Percentiles rank a stretch among this genome's conserved stretches.
phyloP scores from a whole-genome alignment of 2,329 filamentous ascomycete species.

The Zymoseptoria pseudotritici region DNA sequence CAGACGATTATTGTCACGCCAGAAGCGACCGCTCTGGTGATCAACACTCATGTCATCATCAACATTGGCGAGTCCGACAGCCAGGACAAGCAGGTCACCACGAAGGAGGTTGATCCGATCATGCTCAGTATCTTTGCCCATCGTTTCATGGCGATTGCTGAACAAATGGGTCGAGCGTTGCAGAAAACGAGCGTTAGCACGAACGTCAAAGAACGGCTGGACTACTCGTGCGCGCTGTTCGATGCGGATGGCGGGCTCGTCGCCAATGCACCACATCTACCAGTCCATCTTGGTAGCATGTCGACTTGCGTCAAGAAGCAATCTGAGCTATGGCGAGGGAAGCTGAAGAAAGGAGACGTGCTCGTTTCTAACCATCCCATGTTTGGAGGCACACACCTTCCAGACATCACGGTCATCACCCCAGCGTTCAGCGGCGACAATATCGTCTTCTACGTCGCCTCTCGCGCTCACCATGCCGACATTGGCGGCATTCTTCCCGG shows the following conservation, averaged over 20 bases:
- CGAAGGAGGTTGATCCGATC: constrained; percentile 62
- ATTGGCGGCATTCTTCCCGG: constrained; percentile 78
- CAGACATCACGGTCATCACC: constrained; percentile 74
- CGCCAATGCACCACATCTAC: constrained; percentile 70
- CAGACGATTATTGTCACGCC: constrained; percentile 91
- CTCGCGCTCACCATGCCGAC: constrained; percentile 73
- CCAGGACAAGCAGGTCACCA: constrained; percentile 42
- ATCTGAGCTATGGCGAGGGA: constrained; percentile 71
- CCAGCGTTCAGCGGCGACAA: constrained; percentile 68
- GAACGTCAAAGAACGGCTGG: constrained; percentile 74
- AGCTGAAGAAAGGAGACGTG: constrained; percentile 70
- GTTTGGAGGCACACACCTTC: constrained; percentile 75
- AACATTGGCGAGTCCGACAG: constrained; percentile 56
- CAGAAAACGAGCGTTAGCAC: constrained; percentile 75
- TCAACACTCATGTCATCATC: constrained; percentile 83
- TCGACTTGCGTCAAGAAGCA: constrained; percentile 75
- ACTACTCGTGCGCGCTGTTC: constrained; percentile 78
- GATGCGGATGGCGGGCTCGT: constrained; percentile 69
- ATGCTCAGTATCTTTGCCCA: constrained; percentile 73
- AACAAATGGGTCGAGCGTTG: constrained; percentile 72
- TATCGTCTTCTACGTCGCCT: constrained; percentile 76
- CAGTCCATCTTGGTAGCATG: constrained; percentile 76
- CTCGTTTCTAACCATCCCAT: constrained; percentile 79
- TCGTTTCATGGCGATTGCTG: constrained; percentile 77
- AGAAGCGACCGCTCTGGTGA: constrained; percentile 64